A percentile compares a stretch with the other conserved stretches of the same genome.
Conservation (phyloP, 148 eudicot species). For the Spergularia marina region DNA sequence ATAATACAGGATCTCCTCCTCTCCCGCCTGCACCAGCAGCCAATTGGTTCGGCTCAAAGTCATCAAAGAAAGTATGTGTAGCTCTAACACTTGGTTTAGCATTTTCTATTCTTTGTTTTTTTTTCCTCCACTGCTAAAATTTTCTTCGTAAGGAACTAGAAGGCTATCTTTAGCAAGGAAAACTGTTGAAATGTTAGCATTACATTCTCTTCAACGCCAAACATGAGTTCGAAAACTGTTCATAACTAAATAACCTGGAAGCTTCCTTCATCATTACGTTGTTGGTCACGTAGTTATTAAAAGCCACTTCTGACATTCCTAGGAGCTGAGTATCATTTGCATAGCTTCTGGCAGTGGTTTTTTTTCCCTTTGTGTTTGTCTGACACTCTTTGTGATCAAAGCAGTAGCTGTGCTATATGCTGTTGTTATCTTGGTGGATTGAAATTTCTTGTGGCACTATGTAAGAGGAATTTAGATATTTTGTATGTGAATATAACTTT, state of each 20-base stretch:
- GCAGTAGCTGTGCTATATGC: too few species aligned
- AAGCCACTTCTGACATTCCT: background rate
- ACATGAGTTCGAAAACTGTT: background rate
- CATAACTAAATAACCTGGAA: background rate
- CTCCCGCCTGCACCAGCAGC: conserved; percentile 35
- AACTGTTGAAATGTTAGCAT: background rate
- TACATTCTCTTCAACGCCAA: background rate
- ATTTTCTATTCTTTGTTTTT: background rate
- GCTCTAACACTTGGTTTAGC: background rate
- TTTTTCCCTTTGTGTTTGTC: too few species aligned
- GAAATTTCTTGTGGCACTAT: too few species aligned
- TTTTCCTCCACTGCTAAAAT: conserved; percentile 4
- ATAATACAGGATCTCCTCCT: conserved; percentile 45
- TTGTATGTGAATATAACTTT: too few species aligned
- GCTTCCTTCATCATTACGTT: background rate
- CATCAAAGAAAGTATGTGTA: conserved; percentile 51
- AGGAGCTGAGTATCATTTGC: background rate
- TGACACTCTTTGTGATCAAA: background rate
- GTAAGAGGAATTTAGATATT: too few species aligned
- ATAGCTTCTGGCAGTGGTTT: background rate
- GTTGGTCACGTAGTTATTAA: background rate
- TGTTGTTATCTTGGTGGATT: too few species aligned
- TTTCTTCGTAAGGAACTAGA: background rate
- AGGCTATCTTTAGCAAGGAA: background rate
- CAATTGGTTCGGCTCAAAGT: conserved; percentile 49